Percentiles rank a stretch among this genome's conserved stretches.
Evolutionary conservation across 2,329 filamentous ascomycete species (phyloP).

Genomic region (Colletotrichum chrysophilum): DNA sequence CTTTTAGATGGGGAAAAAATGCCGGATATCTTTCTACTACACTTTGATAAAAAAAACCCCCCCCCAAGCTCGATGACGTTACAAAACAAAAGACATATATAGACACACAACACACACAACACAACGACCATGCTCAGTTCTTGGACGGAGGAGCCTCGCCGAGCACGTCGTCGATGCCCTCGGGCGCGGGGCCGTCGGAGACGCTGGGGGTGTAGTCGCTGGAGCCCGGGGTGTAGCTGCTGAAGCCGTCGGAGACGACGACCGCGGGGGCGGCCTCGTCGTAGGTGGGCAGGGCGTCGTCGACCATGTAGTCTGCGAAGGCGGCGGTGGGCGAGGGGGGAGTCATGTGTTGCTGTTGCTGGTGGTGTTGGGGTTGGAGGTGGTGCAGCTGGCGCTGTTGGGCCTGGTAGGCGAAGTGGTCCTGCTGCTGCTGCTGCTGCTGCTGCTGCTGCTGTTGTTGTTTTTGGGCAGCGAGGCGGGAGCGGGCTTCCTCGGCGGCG

Average conservation of each 20-base stretch:
- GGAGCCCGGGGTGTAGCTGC: conserved; percentile 41
- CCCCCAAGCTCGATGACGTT: background rate
- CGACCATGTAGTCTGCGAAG: conserved; percentile 32
- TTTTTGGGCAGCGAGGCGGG: conserved; percentile 15
- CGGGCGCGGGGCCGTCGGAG: conserved; percentile 13
- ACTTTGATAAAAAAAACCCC: background rate
- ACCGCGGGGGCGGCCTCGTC: conserved; percentile 36
- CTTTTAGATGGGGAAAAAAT: background rate
- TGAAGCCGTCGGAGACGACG: conserved; percentile 49
- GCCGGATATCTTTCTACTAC: background rate
- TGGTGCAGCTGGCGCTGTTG: conserved; percentile 16
- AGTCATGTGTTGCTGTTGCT: conserved; percentile 13
- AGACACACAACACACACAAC: background rate
- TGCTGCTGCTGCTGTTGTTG: background rate
- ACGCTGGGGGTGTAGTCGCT: conserved; percentile 27
- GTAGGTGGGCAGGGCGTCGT: conserved; percentile 48
- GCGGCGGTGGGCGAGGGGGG: conserved; percentile 32
- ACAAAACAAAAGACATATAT: background rate
- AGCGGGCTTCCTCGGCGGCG: conserved; percentile 44
- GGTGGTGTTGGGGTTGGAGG: background rate
- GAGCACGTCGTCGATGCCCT: conserved; percentile 21
- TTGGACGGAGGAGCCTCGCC: conserved; percentile 24
- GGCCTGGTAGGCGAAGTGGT: conserved; percentile 13
- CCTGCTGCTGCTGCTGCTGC: background rate
- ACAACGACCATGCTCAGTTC: conserved; percentile 1